Base-by-base conservation (phyloP, 768 basidiomycete species). In the Baorangia bicolor region DNA sequence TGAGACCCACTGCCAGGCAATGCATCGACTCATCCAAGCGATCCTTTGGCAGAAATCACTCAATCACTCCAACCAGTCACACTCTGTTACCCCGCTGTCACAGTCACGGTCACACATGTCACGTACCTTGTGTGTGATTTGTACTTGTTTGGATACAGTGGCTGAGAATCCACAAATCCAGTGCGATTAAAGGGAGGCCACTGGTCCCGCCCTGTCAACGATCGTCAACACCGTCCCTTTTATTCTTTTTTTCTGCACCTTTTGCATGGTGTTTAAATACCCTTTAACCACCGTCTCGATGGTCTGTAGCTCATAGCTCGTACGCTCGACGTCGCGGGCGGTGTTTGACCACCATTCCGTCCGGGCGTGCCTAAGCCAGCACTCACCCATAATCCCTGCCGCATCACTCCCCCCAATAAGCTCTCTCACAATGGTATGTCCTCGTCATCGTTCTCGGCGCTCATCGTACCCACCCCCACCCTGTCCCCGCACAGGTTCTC, bases 271-370 rank as follows among this genome's bases (percentile, higher is more conserved):
- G 75, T 75, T 77, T 76, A 75, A 77, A 76, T 72, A 69, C 75
- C 60, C 69, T 66, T 53, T 59, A 30, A 59, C 60, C 55, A 62
- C 56, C 54, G 63, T 63, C 50, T 61, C 65, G 58, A 68, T 75
- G 70, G 28, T 59, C 54, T 39, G 20, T 52, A 59, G 58, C 25
- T 71, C 64, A 66, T 79, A 84, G 79, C 79, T 78, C 81, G 71
- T 74, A 73, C 72, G 73, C 74, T 74, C 74, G 69, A 67, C 76
- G 79, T 83, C 80, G 81, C 81, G 83, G 84, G 78, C 78, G 81
- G 76, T 77, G 73, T 66, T 59, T 58, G 68, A 73, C 70, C 74
- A 65, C 70, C 71, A 69, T 62, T 44, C 71, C 74, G 71, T 68
- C 65, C 69, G 66, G 63, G 73, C 65, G 59, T 59, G 58, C 61